A percentile compares a stretch with the other conserved stretches of the same genome.
Evolutionary conservation across 352 stramenopile species (phyloP).

Genomic region (Globisporangium nodosum): DNA sequence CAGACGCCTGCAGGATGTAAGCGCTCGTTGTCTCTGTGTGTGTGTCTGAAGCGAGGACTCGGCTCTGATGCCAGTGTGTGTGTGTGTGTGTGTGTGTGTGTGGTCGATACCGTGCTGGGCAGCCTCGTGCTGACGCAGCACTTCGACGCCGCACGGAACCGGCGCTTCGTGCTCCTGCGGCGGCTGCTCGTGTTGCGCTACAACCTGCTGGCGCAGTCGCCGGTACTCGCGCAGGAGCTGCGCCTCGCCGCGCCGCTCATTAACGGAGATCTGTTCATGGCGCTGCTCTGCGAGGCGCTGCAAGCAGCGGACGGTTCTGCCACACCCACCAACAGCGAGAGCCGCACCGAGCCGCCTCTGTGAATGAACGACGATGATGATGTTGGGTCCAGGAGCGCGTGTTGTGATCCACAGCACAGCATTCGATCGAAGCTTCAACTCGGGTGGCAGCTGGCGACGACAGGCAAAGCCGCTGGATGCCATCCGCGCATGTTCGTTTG

Average conservation of each 20-base stretch:
- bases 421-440: too few relatives aligned
- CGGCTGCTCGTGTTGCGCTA: constrained; percentile 38
- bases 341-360: not conserved
- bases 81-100: not conserved
- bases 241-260: constrained; percentile 31
- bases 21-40: constrained; percentile 2
- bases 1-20: constrained; percentile 15
- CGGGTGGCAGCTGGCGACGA: not conserved
- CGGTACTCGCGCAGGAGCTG: constrained; percentile 30
- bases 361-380: not conserved
- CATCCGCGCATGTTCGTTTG: not conserved
- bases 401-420: not conserved
- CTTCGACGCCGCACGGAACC: constrained; percentile 16
- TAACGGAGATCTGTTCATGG: constrained; percentile 44
- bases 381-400: not conserved
- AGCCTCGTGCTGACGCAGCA: constrained; percentile 20
- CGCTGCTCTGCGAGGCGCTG: constrained; percentile 28
- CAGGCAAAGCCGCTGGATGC: not conserved
- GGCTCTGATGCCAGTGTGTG: not conserved
- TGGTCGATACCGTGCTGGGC: too few relatives aligned
- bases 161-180: constrained; percentile 28
- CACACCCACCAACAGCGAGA: not conserved
- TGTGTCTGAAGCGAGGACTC: not conserved
- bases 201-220: constrained; percentile 37
- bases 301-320: not conserved